These are phyloP conservation scores for Candida tibetensis DNA, from an alignment of 805 yeast genomes.

Conservation along the genomic window DNA sequence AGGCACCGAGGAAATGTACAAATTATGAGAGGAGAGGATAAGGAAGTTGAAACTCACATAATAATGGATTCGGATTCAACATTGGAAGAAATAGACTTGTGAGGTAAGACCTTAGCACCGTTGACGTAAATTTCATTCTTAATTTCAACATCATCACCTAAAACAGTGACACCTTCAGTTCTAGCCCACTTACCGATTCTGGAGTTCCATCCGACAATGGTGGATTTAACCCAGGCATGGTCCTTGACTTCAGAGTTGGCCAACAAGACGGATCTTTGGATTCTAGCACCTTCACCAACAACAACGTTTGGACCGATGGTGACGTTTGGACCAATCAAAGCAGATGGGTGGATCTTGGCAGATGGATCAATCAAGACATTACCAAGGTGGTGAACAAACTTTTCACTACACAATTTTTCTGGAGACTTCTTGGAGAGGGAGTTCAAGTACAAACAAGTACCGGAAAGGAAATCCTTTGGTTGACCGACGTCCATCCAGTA, in stretches of 20 bases:
- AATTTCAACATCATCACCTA: slow-evolving; percentile 98
- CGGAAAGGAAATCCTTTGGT: slow-evolving; percentile 98
- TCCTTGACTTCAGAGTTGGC: slow-evolving; percentile 89
- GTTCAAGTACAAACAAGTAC: slow-evolving; percentile 88
- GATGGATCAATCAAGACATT: slow-evolving; percentile 93
- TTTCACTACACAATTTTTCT: slow-evolving; percentile 61
- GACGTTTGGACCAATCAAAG: slow-evolving; percentile 98
- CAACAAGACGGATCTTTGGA: slow-evolving; percentile 90
- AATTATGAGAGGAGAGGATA: slow-evolving; percentile 2
- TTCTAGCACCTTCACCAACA: slow-evolving; percentile 98
- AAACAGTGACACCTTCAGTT: slow-evolving; percentile 94
- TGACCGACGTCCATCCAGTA: slow-evolving; percentile 99
- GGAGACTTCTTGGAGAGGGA: slow-evolving; percentile 82
- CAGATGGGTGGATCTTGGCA: slow-evolving; percentile 87
- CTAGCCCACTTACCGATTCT: slow-evolving; percentile 99
- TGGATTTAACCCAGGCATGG: slow-evolving; percentile 96
- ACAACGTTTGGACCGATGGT: slow-evolving; percentile 95
- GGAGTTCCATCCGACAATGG: slow-evolving; percentile 99
- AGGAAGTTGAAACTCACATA: slow-evolving; percentile 59
- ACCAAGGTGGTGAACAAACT: slow-evolving; percentile 80
- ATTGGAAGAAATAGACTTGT: slow-evolving; percentile 92
- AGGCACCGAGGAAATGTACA: not conserved
- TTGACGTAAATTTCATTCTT: slow-evolving; percentile 98
- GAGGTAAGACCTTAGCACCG: slow-evolving; percentile 99
- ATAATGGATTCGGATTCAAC: slow-evolving; percentile 98